Evolutionary conservation across 257 asterid genomes (phyloP).

Genomic region (Plantago elongata): DNA sequence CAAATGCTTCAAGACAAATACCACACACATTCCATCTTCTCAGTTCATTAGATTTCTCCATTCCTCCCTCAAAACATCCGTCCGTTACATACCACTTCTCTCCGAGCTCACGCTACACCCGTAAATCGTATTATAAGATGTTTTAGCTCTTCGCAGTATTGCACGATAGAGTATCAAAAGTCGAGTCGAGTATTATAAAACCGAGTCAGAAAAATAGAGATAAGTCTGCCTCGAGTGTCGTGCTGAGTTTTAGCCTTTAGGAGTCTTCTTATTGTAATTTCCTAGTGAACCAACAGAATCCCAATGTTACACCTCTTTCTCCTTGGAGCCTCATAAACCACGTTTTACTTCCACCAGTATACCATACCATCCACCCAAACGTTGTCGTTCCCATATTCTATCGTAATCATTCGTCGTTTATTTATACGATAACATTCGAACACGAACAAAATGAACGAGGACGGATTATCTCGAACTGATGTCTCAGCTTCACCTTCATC

Average conservation of each 20-base stretch:
- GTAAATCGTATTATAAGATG: background rate
- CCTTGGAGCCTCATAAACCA: conserved; percentile 45
- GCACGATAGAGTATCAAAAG: no score
- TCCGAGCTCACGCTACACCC: background rate
- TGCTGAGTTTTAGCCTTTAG: conserved; percentile 21
- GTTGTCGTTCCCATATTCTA: background rate
- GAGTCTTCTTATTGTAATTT: conserved; percentile 27
- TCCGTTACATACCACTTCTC: background rate
- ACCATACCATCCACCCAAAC: background rate
- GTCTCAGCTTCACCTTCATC: background rate
- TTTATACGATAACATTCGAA: background rate
- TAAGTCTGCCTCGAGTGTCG: background rate
- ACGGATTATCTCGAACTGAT: background rate
- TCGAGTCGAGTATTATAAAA: background rate
- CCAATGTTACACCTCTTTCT: conserved; percentile 58
- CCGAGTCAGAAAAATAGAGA: no score
- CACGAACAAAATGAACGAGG: no score
- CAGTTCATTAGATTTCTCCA: background rate
- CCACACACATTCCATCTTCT: background rate
- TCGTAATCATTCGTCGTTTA: background rate
- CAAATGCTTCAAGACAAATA: conserved; percentile 40
- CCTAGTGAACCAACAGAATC: conserved; percentile 49
- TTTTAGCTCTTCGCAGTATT: background rate
- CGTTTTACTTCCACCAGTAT: background rate
- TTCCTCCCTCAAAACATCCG: background rate